Percentiles rank a stretch among this genome's conserved stretches.
phyloP scores from a whole-genome alignment of 768 basidiomycete genomes.

The Amanita inopinata region DNA sequence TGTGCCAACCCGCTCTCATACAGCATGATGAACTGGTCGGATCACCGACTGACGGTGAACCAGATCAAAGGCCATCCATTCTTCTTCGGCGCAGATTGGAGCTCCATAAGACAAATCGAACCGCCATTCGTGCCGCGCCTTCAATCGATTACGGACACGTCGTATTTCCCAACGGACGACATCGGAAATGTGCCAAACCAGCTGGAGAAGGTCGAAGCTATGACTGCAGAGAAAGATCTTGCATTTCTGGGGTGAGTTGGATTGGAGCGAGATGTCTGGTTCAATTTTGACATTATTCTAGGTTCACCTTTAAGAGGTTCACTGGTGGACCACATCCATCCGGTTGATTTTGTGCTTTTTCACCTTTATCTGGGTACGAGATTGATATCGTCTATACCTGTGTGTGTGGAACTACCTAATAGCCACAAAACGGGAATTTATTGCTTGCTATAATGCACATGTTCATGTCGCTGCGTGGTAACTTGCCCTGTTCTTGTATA shows the following conservation, averaged over 20 bases:
- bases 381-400: conserved; percentile 1
- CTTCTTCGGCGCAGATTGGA: conserved; percentile 95
- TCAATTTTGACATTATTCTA: conserved; percentile 18
- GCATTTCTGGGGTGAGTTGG: conserved; percentile 51
- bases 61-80: conserved; percentile 91
- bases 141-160: conserved; percentile 86
- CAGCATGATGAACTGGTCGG: conserved; percentile 83
- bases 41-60: conserved; percentile 64
- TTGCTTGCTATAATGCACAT: conserved; percentile 1
- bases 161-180: conserved; percentile 95
- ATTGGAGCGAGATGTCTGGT: background rate
- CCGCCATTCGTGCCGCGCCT: conserved; percentile 94
- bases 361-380: background rate
- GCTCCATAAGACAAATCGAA: conserved; percentile 81
- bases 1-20: conserved; percentile 6
- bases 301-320: conserved; percentile 82
- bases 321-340: conserved; percentile 25
- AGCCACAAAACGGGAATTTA: conserved; percentile 6
- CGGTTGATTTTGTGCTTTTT: conserved; percentile 2
- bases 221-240: conserved; percentile 58
- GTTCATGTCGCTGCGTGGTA: too few species aligned
- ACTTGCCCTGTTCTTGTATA: too few species aligned
- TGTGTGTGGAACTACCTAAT: conserved; percentile 6
- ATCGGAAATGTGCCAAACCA: conserved; percentile 60
- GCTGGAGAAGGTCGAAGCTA: conserved; percentile 48